These are phyloP conservation scores for Ustulina deusta DNA, from an alignment of 2,329 filamentous ascomycete genomes.

Conservation along the genomic window DNA sequence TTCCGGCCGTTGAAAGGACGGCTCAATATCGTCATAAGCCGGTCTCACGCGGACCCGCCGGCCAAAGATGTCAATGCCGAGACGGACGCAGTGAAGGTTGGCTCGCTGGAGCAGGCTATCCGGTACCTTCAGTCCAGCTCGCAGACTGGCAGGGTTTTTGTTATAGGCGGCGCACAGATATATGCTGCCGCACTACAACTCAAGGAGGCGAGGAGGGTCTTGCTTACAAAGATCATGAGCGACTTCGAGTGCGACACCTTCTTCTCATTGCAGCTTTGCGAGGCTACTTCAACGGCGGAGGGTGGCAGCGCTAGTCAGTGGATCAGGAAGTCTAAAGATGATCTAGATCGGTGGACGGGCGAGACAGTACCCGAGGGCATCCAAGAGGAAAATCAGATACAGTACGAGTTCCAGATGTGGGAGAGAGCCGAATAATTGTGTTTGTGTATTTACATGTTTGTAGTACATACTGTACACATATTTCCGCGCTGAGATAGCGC, in stretches of 20 bases:
- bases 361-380: conserved; percentile 69
- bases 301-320: conserved; percentile 58
- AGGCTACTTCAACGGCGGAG: conserved; percentile 48
- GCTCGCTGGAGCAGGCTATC: conserved; percentile 70
- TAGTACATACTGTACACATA: conserved; percentile 41
- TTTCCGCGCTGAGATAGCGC: conserved; percentile 3
- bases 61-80: conserved; percentile 38
- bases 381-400: conserved; percentile 72
- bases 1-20: conserved; percentile 85
- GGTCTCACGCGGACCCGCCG: conserved; percentile 55
- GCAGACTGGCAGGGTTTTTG: conserved; percentile 73
- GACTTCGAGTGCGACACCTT: conserved; percentile 83
- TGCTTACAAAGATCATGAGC: conserved; percentile 75
- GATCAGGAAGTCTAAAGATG: conserved; percentile 63
- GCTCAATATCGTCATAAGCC: conserved; percentile 84
- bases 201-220: conserved; percentile 68
- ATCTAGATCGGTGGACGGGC: conserved; percentile 73
- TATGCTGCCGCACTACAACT: conserved; percentile 77
- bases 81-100: conserved; percentile 68
- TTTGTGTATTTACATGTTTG: conserved; percentile 26
- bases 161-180: conserved; percentile 91
- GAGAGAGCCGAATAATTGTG: conserved; percentile 60
- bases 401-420: conserved; percentile 82
- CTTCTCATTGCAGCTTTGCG: conserved; percentile 72
- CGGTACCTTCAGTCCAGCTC: conserved; percentile 56